A percentile compares a stretch with the other conserved stretches of the same genome.
phyloP scores from a whole-genome alignment of 768 basidiomycete species.

The Megacollybia marginata region DNA sequence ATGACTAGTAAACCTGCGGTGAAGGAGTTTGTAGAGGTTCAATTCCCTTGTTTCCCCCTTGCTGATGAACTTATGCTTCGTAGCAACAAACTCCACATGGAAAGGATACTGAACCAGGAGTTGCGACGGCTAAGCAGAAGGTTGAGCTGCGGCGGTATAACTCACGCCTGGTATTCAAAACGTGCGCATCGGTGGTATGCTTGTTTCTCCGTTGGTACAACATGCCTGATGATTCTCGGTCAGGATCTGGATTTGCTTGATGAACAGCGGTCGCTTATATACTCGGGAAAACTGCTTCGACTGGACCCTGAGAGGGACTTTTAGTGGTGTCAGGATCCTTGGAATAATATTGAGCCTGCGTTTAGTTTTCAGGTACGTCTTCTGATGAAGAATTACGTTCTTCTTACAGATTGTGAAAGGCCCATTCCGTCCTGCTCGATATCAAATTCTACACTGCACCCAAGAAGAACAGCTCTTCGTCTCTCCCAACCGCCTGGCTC shows the following conservation, averaged over 20 bases:
- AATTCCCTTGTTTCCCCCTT: conserved; percentile 17
- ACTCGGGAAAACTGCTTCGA: conserved; percentile 75
- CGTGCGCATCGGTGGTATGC: conserved; percentile 60
- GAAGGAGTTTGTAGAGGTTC: conserved; percentile 73
- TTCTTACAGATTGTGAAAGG: conserved; percentile 82
- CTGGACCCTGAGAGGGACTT: conserved; percentile 82
- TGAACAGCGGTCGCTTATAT: conserved; percentile 74
- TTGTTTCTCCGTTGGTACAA: neutral
- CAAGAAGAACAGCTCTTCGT: conserved; percentile 47
- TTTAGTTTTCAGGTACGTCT: conserved; percentile 37
- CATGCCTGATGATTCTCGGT: neutral
- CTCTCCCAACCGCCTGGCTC: conserved; percentile 7
- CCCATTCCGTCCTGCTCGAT: conserved; percentile 69
- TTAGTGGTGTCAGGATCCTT: no score
- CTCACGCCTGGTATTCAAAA: conserved; percentile 71
- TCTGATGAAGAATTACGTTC: neutral
- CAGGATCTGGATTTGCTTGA: conserved; percentile 87
- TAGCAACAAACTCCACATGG: conserved; percentile 57
- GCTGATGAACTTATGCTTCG: neutral
- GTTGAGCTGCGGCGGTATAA: conserved; percentile 88
- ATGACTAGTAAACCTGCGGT: conserved; percentile 76
- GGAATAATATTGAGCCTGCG: conserved; percentile 88
- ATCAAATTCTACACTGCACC: conserved; percentile 72
- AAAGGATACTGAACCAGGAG: conserved; percentile 84
- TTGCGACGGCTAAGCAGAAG: conserved; percentile 78